Evolutionary conservation across 2,329 filamentous ascomycete species (phyloP), one percentile per base, ranked within the genome.

Genomic region (Fusarium sulawesiense): DNA sequence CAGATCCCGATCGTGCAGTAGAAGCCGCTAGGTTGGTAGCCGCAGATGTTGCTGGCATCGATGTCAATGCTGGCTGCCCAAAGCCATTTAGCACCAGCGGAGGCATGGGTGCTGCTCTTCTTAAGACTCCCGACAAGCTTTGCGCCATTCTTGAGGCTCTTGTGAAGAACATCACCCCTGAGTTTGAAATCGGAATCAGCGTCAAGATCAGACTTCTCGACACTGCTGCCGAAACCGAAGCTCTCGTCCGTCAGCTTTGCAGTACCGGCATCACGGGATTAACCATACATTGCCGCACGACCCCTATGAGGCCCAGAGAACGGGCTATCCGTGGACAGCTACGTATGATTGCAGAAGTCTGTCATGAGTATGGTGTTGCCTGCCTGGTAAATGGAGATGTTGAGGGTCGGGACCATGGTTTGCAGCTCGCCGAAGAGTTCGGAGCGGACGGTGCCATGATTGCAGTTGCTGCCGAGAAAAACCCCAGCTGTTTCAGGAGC

Each of bases 371-470:
- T 13, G 95, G 95, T 29, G 94, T 99, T 4, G 94, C 95, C 11
- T 98, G 95, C 77, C 81, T 98, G 42, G 94, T 98, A 90, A 99
- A 99, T 76, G 96, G 96, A 49, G 96, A 99, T 76, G 94, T 99
- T 0, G 88, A 86, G 57, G 88, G 85, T 40, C 88, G 92, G 57
- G 91, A 93, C 53, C 85, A 97, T 63, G 95, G 90, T 0, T 76
- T 92, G 10, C 78, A 84, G 63, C 85, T 99, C 9, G 91, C 94
- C 66, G 76, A 87, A 27, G 91, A 97, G 78, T 98, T 88, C 76
- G 91, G 90, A n/a, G 92, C 92, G 8, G 94, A 98, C 76, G 95
- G 94, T 8, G 96, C 93, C 65, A 99, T 99, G 96, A 98, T 99
- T 75, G 96, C 96, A 12, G 96, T 93, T 5, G 88, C 93, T 6